A percentile compares a stretch with the other conserved stretches of the same genome.
Conservation (phyloP, 2,329 filamentous ascomycete species). For the Sordariomycetes sp. region DNA sequence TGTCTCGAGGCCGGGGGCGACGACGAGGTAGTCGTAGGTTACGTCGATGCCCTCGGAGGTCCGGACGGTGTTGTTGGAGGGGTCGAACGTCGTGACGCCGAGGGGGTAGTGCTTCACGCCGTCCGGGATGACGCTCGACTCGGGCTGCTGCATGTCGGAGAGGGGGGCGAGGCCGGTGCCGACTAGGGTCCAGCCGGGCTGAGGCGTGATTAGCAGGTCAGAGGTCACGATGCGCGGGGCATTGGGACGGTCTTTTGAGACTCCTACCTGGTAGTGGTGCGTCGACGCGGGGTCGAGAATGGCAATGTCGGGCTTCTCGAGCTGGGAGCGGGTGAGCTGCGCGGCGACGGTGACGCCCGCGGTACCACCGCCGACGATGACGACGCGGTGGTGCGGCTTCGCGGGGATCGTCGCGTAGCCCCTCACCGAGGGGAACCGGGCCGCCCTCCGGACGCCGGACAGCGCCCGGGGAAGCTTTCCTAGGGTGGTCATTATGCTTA, state of each 20-base stretch:
- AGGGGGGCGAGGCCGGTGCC: conserved; percentile 19
- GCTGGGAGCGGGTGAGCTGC: not conserved
- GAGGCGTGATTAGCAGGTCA: not conserved
- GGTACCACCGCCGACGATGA: conserved; percentile 18
- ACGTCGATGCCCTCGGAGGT: conserved; percentile 19
- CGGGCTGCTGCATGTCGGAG: conserved; percentile 13
- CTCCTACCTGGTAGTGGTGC: conserved; percentile 4
- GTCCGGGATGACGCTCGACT: conserved; percentile 16
- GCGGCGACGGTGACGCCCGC: conserved; percentile 17
- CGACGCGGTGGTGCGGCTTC: conserved; percentile 7
- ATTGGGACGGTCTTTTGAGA: conserved; percentile 6
- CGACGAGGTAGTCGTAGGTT: conserved; percentile 21
- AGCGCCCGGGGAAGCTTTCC: not conserved
- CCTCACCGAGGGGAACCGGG: not conserved
- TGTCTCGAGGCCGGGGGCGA: conserved; percentile 20
- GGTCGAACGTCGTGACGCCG: conserved; percentile 18
- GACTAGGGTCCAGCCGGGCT: conserved; percentile 22
- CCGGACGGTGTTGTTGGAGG: conserved; percentile 19
- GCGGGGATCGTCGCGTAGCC: conserved; percentile 11
- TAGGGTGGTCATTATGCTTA: not conserved
- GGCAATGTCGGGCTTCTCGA: conserved; percentile 4
- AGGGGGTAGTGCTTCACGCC: conserved; percentile 20
- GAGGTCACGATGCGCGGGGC: not conserved
- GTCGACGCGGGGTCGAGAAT: conserved; percentile 1
- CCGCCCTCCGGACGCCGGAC: not conserved